phyloP scores from a whole-genome alignment of 2,329 filamentous ascomycete genomes.

The Allantophomopsis lycopodina region DNA sequence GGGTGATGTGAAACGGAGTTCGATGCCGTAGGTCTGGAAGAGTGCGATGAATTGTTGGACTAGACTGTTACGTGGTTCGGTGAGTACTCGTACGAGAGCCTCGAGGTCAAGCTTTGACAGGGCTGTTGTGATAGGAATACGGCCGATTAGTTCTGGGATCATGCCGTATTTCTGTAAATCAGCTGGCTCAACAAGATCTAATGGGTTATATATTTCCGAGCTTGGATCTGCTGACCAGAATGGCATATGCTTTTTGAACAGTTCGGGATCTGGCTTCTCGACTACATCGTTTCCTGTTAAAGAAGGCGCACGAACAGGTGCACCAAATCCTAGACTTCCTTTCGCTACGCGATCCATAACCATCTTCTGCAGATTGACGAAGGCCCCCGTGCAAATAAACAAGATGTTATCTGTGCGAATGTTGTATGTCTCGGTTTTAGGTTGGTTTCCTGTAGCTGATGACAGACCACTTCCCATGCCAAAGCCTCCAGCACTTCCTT shows the following conservation, averaged over 20 bases:
- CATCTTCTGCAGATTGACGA: conserved; percentile 80
- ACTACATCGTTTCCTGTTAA: conserved; percentile 49
- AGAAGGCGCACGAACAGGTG: conserved; percentile 52
- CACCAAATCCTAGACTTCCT: conserved; percentile 82
- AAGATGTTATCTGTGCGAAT: conserved; percentile 93
- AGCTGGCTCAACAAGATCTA: conserved; percentile 61
- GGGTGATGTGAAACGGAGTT: conserved; percentile 69
- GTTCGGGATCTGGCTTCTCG: conserved; percentile 29
- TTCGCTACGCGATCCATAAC: conserved; percentile 79
- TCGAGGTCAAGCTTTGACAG: conserved; percentile 58
- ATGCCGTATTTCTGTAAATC: conserved; percentile 80
- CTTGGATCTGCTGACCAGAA: conserved; percentile 27
- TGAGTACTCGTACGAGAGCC: conserved; percentile 74
- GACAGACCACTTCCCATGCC: conserved; percentile 27
- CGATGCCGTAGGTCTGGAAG: conserved; percentile 61
- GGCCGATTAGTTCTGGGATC: conserved; percentile 92
- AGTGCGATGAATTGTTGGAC: conserved; percentile 80
- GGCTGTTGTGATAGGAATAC: conserved; percentile 80
- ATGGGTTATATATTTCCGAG: conserved; percentile 20
- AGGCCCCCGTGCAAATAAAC: conserved; percentile 93
- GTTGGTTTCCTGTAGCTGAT: conserved; percentile 10
- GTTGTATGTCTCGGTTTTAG: conserved; percentile 38
- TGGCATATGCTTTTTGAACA: conserved; percentile 43
- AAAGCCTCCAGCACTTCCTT: conserved; percentile 6
- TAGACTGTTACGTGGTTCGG: conserved; percentile 80